A percentile compares a stretch with the other conserved stretches of the same genome.
Conservation (phyloP, 169 alveolate genomes). For the Sarcocystis neurona region DNA sequence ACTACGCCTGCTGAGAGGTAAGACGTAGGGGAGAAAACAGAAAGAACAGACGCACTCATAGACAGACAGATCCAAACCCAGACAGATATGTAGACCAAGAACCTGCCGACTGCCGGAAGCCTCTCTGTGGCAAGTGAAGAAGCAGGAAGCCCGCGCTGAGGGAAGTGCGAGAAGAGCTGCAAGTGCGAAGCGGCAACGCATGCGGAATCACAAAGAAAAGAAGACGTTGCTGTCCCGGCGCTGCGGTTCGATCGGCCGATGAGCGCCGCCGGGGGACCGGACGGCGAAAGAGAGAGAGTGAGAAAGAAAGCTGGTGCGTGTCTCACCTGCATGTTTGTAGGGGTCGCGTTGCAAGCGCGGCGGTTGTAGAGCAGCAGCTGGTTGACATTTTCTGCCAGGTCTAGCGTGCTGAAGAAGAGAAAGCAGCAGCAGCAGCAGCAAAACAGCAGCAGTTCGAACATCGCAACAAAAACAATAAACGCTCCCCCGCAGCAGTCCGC, state of each 20-base stretch:
- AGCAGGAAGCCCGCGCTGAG: background rate
- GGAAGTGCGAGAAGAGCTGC: background rate
- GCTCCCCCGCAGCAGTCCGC: too few relatives aligned
- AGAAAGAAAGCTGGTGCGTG: background rate
- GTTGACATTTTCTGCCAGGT: conserved; percentile 20
- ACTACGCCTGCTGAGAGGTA: background rate
- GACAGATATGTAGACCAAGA: background rate
- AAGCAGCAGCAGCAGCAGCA: too few relatives aligned
- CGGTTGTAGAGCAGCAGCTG: conserved; percentile 7
- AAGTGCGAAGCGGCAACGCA: background rate
- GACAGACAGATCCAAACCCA: background rate
- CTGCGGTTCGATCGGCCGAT: background rate
- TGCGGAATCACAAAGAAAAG: background rate
- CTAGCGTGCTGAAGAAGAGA: background rate
- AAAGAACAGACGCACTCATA: background rate
- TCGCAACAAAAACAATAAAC: too few relatives aligned
- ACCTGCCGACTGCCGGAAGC: too few relatives aligned
- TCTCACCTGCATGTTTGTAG: background rate
- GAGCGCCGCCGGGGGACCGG: background rate
- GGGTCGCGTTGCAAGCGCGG: conserved; percentile 25
- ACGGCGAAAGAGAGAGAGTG: background rate
- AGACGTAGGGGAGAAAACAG: background rate
- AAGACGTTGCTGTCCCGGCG: background rate
- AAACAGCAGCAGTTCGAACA: too few relatives aligned
- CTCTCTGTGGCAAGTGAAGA: background rate